Evolutionary conservation across 2,329 filamentous ascomycete genomes (phyloP), one percentile per base, ranked within the genome.

Genomic region (Aureobasidium sp.): DNA sequence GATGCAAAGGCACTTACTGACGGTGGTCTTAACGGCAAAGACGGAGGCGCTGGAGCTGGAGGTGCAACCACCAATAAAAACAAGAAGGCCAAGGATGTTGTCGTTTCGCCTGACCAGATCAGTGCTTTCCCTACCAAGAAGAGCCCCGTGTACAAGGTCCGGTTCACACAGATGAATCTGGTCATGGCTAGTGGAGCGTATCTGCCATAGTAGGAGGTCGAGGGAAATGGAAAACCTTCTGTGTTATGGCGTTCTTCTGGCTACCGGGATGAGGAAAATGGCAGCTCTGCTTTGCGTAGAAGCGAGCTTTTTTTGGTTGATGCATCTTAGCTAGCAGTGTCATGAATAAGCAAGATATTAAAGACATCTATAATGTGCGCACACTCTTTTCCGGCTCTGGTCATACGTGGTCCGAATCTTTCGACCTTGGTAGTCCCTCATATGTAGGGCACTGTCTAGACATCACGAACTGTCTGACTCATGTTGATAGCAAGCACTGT

Each of bases 91-190:
- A 97, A 97, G 74, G 93, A 97, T 69, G 90, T 91, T 4, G 90
- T 90, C 69, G 88, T 96, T 48, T 92, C 88, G 0, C 87, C 91
- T 0, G 94, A 99, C 71, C 94, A 97, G 76, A 95, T 99, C 76
- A 91, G 86, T 66, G 92, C 90, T 0, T 97, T 97, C 72, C 87
- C 91, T 0, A 97, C 94, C 4, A 99, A 99, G 83, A 96, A 96
- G 77, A 93, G 89, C 17, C 92, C 93, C 0, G 90, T 97, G 12
- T 90, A 95, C 75, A 94, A 93, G 76, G 92, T 96, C 60, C 85
- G 88, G 70, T 97, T 97, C 70, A 97, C 94, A 3, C 82, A 91
- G 64, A 97, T 96, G 90, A 99, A 99, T 73, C 76, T 97, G 67
- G 88, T 97, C 13, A 80, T 97, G 64, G 91, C 91, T 26, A 91